Percentiles rank a stretch among this genome's conserved stretches.
phyloP scores from a whole-genome alignment of 257 asterid species.

The Gynochthodes officinalis region DNA sequence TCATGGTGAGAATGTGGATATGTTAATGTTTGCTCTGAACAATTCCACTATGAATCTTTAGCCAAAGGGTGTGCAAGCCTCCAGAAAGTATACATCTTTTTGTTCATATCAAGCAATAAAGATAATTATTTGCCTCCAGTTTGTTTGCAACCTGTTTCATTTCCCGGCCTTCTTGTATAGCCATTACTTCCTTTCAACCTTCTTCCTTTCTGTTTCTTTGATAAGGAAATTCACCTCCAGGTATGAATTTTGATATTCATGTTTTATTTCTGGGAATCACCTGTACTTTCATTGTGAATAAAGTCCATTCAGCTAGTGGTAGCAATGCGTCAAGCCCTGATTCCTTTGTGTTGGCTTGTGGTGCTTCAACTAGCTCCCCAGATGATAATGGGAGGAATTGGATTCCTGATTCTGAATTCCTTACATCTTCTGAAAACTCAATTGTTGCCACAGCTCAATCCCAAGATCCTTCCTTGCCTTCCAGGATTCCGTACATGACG shows the following conservation, averaged over 20 bases:
- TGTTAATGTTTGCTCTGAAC: not conserved
- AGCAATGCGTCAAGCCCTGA: slow-evolving; percentile 17
- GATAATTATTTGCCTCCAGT: no score
- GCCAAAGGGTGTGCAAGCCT: not conserved
- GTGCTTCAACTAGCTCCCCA: slow-evolving; percentile 35
- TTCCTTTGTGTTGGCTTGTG: slow-evolving; percentile 55
- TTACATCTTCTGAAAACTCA: slow-evolving; percentile 31
- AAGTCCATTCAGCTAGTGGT: slow-evolving; percentile 21
- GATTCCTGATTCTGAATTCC: slow-evolving; percentile 43
- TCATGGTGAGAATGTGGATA: not conserved
- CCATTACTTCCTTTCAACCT: no score
- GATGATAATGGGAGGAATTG: slow-evolving; percentile 51
- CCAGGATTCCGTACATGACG: slow-evolving; percentile 63
- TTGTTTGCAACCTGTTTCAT: no score
- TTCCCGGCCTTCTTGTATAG: no score
- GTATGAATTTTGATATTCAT: slow-evolving; percentile 26
- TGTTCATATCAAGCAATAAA: not conserved
- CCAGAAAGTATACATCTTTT: not conserved
- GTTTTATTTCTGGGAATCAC: slow-evolving; percentile 20
- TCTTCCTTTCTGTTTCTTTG: not conserved
- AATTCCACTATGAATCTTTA: not conserved
- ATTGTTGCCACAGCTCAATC: slow-evolving; percentile 34
- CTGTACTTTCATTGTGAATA: slow-evolving; percentile 20
- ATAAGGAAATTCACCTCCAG: slow-evolving; percentile 10
- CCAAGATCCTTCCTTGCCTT: slow-evolving; percentile 72